A percentile compares a stretch with the other conserved stretches of the same genome.
Evolutionary conservation across 2,329 filamentous ascomycete genomes (phyloP).

Genomic region (Pseudogymnoascus sp.): DNA sequence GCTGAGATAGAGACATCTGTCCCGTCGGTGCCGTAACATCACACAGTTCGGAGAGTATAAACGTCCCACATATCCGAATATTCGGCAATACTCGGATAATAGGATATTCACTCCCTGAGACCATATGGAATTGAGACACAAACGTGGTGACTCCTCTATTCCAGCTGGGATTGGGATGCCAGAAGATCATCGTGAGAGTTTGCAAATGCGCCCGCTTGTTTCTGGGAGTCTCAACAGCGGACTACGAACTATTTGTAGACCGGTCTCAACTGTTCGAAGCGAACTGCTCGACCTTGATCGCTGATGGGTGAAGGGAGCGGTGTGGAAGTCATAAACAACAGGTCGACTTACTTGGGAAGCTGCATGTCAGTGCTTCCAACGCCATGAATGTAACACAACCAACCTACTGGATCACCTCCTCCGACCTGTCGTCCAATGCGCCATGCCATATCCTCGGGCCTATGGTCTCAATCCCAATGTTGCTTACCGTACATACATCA

Average conservation of each 20-base stretch:
- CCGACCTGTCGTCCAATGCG: no score
- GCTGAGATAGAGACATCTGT: background rate
- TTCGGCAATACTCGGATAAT: no score
- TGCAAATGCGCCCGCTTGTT: background rate
- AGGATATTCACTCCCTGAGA: no score
- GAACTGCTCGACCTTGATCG: background rate
- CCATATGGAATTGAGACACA: no score
- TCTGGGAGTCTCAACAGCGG: background rate
- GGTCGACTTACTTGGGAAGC: background rate
- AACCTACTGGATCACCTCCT: background rate
- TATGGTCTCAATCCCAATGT: background rate
- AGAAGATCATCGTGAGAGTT: background rate
- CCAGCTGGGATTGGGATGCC: background rate
- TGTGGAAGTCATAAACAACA: background rate
- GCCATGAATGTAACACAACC: background rate
- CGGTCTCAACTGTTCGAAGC: background rate
- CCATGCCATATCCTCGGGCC: background rate
- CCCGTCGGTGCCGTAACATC: no score
- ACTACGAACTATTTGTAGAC: background rate
- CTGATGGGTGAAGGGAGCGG: background rate
- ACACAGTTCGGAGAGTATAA: no score
- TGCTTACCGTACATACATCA: background rate
- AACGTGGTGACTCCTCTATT: background rate
- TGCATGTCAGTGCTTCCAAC: background rate
- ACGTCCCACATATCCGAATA: no score